phyloP scores from a whole-genome alignment of 2,329 filamentous ascomycete genomes.

The Talaromyces pinophilus region DNA sequence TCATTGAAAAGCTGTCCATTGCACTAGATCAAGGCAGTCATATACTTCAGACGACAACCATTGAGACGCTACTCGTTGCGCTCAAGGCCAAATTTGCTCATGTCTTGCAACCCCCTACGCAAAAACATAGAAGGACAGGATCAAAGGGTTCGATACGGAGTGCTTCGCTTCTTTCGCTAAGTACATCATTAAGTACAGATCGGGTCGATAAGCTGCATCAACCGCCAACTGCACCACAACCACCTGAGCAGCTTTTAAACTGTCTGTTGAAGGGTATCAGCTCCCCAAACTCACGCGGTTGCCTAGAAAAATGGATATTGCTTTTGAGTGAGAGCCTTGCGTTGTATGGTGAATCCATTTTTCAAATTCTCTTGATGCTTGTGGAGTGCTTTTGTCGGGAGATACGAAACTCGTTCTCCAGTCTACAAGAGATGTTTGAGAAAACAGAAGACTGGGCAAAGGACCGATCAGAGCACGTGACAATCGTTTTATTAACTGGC shows the following conservation, averaged over 20 bases:
- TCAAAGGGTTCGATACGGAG: slow-evolving; percentile 46
- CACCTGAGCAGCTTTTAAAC: slow-evolving; percentile 69
- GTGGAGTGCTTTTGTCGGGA: slow-evolving; percentile 86
- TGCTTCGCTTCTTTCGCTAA: slow-evolving; percentile 44
- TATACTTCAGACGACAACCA: slow-evolving; percentile 72
- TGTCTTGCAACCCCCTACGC: slow-evolving; percentile 37
- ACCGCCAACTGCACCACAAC: slow-evolving; percentile 39
- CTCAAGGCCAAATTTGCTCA: slow-evolving; percentile 62
- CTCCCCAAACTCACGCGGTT: slow-evolving; percentile 69
- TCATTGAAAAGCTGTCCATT: slow-evolving; percentile 68
- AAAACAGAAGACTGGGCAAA: slow-evolving; percentile 41
- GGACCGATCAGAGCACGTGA: slow-evolving; percentile 59
- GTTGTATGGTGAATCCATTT: slow-evolving; percentile 79
- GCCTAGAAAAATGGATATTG: slow-evolving; percentile 87
- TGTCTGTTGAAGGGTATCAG: slow-evolving; percentile 81
- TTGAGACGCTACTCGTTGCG: slow-evolving; percentile 74
- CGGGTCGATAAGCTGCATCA: slow-evolving; percentile 42
- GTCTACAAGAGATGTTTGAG: slow-evolving; percentile 58
- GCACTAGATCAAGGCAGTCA: slow-evolving; percentile 64
- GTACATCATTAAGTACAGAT: slow-evolving; percentile 41
- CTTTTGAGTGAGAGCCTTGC: slow-evolving; percentile 83
- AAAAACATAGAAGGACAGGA: slow-evolving; percentile 39
- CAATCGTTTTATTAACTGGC: slow-evolving; percentile 83
- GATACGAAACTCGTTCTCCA: slow-evolving; percentile 70
- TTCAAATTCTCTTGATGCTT: slow-evolving; percentile 84